Conservation (phyloP, 805 yeast species). For the Grigorovia transvaalensis region DNA sequence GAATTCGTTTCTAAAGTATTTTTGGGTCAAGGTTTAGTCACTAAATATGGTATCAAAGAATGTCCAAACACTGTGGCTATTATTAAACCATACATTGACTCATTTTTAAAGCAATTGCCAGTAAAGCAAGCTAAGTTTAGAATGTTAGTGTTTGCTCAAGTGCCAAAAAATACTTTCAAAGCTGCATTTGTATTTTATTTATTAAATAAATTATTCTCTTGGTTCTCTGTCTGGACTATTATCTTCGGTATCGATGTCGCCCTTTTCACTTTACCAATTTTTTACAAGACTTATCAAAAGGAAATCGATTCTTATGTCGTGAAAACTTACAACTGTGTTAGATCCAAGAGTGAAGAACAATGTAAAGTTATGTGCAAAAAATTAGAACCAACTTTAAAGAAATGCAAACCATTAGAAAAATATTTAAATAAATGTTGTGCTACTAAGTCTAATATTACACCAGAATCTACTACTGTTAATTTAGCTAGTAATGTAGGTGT, state of each 20-base stretch:
- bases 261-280: conserved; percentile 65
- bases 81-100: conserved; percentile 25
- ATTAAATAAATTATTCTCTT: conserved; percentile 60
- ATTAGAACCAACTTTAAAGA: conserved; percentile 48
- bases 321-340: conserved; percentile 36
- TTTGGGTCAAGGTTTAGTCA: conserved; percentile 70
- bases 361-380: conserved; percentile 43
- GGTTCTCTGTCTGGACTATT: conserved; percentile 64
- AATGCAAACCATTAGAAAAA: conserved; percentile 55
- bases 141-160: conserved; percentile 53
- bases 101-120: conserved; percentile 31
- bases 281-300: conserved; percentile 63
- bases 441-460: conserved; percentile 14
- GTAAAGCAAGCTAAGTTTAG: conserved; percentile 43
- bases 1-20: conserved; percentile 67
- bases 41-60: conserved; percentile 53
- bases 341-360: conserved; percentile 39
- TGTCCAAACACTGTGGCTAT: conserved; percentile 27
- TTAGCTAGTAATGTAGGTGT: conserved; percentile 23
- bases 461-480: conserved; percentile 16
- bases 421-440: conserved; percentile 29
- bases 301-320: conserved; percentile 62
- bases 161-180: conserved; percentile 62
- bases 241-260: conserved; percentile 45
- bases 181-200: conserved; percentile 59